These are phyloP conservation scores for Helianthus tuberosus DNA, from an alignment of 129 eudicot species.

Conservation along the genomic window DNA sequence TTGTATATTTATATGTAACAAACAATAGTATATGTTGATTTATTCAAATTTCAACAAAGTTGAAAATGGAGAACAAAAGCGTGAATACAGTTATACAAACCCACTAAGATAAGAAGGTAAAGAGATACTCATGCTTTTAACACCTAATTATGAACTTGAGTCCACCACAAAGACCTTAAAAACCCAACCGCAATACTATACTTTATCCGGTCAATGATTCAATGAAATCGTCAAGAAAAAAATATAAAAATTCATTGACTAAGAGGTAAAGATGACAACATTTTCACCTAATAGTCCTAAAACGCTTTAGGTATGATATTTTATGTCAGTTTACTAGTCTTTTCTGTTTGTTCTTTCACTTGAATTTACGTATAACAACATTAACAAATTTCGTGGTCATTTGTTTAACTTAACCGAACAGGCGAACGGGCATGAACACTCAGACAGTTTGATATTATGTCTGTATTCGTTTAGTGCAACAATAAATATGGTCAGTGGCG, in stretches of 20 bases:
- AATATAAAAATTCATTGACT: background rate
- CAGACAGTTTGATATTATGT: no score
- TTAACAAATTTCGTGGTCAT: no score
- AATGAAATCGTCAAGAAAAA: background rate
- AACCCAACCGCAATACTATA: background rate
- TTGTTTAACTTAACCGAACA: no score
- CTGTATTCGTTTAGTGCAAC: no score
- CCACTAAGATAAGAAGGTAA: background rate
- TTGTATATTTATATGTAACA: background rate
- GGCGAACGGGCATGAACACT: no score
- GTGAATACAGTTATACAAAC: background rate
- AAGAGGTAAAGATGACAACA: no score
- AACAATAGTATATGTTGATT: background rate
- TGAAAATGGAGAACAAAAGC: background rate
- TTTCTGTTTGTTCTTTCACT: no score
- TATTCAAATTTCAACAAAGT: background rate
- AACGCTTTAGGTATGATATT: no score
- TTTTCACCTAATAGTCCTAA: no score
- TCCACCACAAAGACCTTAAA: background rate
- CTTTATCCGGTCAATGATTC: background rate
- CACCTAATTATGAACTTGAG: slow-evolving; percentile 6
- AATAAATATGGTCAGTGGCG: no score
- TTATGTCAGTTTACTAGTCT: no score
- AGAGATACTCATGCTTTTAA: background rate
- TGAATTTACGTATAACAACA: no score